Base-by-base conservation (phyloP, 495 filamentous ascomycete species). In the Hypomontagnella monticulosa region DNA sequence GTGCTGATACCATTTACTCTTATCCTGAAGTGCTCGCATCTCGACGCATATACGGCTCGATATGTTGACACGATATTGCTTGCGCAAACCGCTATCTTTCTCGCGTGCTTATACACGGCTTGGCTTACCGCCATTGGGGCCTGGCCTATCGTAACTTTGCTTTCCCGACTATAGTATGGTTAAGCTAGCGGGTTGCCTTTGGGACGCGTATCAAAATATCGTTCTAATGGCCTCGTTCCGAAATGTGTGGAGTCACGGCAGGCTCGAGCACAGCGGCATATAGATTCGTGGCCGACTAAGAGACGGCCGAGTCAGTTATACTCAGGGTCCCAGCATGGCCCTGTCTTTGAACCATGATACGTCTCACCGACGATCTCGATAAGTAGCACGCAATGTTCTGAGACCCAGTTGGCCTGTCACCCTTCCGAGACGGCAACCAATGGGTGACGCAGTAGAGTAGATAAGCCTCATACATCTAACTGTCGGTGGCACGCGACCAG, bases 401-500 rank as follows among this genome's bases (percentile, higher is more conserved):
- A 43, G 40, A 55, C 38, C 15, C 23, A 37, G 34, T 46, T 41
- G 34, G 19, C 44, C 19, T 27, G 14, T 33, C 23, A 51, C 18
- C 46, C 20, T 59, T 15, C 14, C 43, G 19, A 27, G n/a, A 41
- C 20, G 23, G 43, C 34, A 58, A 20, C 23, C 34, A 23, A n/a
- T 27, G 23, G 15, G 36, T 50, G 36, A 59, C 18, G 56, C 11
- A 41, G 15, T 49, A 44, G 33, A 40, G 42, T 14, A 44, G 49
- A 42, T 38, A 47, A 36, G 41, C 36, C 33, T 59, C 32, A 50
- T 40, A 34, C 18, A 49, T 27, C 3, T 27, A 27, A 27, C 3
- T 42, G 6, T 59, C 44, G 32, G 44, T 20, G 47, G 56, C 56
- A 59, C 44, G 46, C 46, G 37, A 59, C 34, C 57, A 14, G 46